Base-by-base conservation (phyloP, 805 yeast genomes). In the Zygoascus bituminiphila region DNA sequence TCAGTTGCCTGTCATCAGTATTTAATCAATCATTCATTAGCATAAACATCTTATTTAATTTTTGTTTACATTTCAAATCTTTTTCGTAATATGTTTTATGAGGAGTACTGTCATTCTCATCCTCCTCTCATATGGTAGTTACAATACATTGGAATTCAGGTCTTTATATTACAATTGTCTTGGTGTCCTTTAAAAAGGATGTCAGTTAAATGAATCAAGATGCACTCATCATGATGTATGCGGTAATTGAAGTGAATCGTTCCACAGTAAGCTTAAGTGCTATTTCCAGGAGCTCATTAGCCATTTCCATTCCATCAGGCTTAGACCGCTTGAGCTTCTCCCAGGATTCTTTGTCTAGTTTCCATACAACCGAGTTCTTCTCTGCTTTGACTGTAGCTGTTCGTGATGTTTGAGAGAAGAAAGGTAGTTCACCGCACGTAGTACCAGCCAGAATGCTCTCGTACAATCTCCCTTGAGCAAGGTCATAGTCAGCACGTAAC, bases 221-320 rank as follows among this genome's bases (percentile, higher is more conserved):
- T 24, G 35, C 44, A 12, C 44, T 29, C 22, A 87, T 79, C 45
- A 86, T 70, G 21, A 88, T 75, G 61, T 84, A 86, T 2, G 93
- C 87, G 2, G 91, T 76, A 54, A 88, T 69, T 23, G 85, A 77
- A 51, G 81, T 86, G 57, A 83, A 82, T 54, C 96, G 70, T 57
- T 79, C 88, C 49, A 82, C 80, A 31, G 79, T 71, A 46, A 88
- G 66, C 42, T 78, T 75, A 53, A 83, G 68, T 25, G 82, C 77
- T 26, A 88, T 76, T 41, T 72, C 68, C 43, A 79, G 62, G 37
- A 88, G 64, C 60, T 88, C 95, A 37, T 77, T 74, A 55, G 77
- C 84, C 8, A 84, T 61, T 26, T 70, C 75, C 4, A 64, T 61
- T 24, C 86, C 79, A 20, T 75, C 72, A 12, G 64, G 58, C 25